Conservation (phyloP, 2,329 filamentous ascomycete genomes). For the Colletotrichum higginsianum region DNA sequence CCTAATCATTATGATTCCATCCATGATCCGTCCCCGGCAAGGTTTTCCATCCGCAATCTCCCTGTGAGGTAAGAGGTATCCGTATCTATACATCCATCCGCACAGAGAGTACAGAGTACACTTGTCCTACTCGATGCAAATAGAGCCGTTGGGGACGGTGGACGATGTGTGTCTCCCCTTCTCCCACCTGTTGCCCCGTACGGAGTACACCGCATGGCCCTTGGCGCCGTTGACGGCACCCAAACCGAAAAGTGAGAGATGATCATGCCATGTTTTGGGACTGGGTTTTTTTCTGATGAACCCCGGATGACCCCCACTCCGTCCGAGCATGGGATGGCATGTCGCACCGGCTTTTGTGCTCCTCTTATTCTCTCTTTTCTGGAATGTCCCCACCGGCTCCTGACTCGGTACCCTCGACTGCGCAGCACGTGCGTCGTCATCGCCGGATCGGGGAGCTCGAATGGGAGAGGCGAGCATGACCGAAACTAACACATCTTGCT, state of each 20-base stretch:
- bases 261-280: slow-evolving; percentile 36
- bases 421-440: slow-evolving; percentile 12
- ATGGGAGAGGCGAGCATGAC: neutral
- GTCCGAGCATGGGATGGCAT: slow-evolving; percentile 22
- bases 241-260: neutral
- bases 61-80: neutral
- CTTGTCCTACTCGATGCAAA: neutral
- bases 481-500: neutral
- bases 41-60: neutral
- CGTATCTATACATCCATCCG: no score
- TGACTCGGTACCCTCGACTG: slow-evolving; percentile 17
- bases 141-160: neutral
- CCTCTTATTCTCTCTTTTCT: slow-evolving; percentile 29
- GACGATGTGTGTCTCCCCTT: neutral
- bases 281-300: slow-evolving; percentile 1
- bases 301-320: slow-evolving; percentile 33
- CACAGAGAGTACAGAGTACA: no score
- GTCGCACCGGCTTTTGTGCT: slow-evolving; percentile 10
- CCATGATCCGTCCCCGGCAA: neutral
- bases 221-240: neutral
- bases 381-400: slow-evolving; percentile 14
- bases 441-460: slow-evolving; percentile 1
- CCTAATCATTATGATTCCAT: neutral
- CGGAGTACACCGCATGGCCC: neutral
- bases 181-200: neutral